Evolutionary conservation across 345 rosid species (phyloP).

Genomic region (Capsella bursapastoris): DNA sequence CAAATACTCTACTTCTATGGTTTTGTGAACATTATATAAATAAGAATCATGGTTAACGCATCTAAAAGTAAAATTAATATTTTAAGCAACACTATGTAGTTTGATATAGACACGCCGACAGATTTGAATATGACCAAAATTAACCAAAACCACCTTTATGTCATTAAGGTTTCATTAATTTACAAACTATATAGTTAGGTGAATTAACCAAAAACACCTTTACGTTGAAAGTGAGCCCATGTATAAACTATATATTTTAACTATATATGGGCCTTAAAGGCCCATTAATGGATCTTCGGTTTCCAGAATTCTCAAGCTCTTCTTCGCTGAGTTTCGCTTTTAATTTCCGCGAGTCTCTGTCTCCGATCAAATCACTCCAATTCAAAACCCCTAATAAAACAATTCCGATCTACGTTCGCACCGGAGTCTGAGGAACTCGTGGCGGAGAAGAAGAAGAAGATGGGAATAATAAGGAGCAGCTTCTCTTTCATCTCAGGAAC

Average conservation of each 20-base stretch:
- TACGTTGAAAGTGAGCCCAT: constrained; percentile 12
- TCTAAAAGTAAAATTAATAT: no score
- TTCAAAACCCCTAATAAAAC: constrained; percentile 8
- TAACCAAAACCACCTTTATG: constrained; percentile 2
- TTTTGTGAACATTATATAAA: no score
- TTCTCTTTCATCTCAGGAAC: constrained; percentile 71
- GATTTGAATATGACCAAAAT: constrained; percentile 25
- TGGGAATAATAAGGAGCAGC: constrained; percentile 76
- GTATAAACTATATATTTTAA: neutral
- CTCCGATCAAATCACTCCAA: constrained; percentile 18
- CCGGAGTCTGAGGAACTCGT: neutral
- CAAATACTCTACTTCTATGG: no score
- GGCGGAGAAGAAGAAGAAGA: constrained; percentile 35
- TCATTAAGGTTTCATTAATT: neutral
- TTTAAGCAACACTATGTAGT: neutral
- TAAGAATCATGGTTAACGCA: no score
- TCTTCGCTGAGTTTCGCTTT: neutral
- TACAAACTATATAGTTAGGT: neutral
- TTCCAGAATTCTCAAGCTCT: constrained; percentile 4
- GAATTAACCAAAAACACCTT: neutral
- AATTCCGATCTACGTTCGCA: constrained; percentile 1
- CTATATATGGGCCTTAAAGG: constrained; percentile 1
- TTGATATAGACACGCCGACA: constrained; percentile 27
- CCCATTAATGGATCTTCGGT: constrained; percentile 15
- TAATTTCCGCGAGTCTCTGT: neutral